Evolutionary conservation across 176 grass and related monocot genomes (phyloP).

Genomic region (Phoenix roebelenii): DNA sequence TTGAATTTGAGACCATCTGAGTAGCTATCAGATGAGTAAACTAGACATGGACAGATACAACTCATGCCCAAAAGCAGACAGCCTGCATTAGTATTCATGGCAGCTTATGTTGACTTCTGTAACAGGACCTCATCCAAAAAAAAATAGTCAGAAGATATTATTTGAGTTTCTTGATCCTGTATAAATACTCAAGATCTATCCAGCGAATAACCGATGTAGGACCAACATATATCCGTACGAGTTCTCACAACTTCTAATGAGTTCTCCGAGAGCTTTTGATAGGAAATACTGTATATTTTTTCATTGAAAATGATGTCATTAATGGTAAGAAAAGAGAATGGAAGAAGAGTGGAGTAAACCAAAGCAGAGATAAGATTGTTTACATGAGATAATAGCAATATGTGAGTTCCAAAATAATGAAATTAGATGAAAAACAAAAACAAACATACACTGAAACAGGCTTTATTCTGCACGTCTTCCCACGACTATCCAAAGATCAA

Average conservation of each 20-base stretch:
- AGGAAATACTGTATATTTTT: neutral
- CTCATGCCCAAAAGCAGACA: constrained; percentile 1
- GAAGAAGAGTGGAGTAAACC: neutral
- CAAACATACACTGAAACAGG: neutral
- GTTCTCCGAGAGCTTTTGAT: neutral
- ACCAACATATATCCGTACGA: no score
- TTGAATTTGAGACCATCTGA: neutral
- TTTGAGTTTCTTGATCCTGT: no score
- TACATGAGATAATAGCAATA: neutral
- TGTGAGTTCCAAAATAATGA: constrained; percentile 4
- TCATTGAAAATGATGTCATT: neutral
- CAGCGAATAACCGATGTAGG: no score
- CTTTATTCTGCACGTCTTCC: constrained; percentile 4
- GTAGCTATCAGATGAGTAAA: constrained; percentile 2
- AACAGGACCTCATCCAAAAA: no score
- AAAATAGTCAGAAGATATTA: no score
- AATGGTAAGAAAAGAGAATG: neutral
- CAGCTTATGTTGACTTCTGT: neutral
- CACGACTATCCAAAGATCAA: neutral
- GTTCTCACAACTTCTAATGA: neutral
- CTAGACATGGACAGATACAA: neutral
- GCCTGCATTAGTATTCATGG: neutral
- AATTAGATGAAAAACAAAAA: neutral
- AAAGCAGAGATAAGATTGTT: constrained; percentile 3
- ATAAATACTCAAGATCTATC: no score